Conservation (phyloP, 441 rosid species). For the Arabidopsis hybrid region DNA sequence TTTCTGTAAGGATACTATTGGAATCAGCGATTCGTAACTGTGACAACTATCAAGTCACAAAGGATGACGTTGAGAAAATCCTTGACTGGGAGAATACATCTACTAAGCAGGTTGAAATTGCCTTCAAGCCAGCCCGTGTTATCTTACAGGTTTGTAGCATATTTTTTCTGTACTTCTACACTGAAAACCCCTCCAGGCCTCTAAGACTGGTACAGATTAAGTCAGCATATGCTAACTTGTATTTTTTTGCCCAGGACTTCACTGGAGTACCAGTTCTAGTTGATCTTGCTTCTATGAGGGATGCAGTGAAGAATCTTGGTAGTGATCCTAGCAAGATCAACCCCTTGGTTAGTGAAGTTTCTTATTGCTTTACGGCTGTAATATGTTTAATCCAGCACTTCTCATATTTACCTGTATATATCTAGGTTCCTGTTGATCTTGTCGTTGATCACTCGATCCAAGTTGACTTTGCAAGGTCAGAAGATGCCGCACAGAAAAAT, state of each 20-base stretch:
- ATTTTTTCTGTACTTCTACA: neutral
- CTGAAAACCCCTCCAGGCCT: neutral
- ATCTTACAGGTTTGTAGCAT: conserved; percentile 55
- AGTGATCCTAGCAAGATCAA: conserved; percentile 68
- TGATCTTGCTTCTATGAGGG: conserved; percentile 75
- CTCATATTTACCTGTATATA: conserved; percentile 14
- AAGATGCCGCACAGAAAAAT: conserved; percentile 60
- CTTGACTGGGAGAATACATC: conserved; percentile 71
- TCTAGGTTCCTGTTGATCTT: conserved; percentile 71
- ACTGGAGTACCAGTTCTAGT: conserved; percentile 74
- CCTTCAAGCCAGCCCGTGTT: conserved; percentile 76
- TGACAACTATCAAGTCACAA: conserved; percentile 64
- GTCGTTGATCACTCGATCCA: conserved; percentile 76
- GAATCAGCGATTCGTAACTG: conserved; percentile 75
- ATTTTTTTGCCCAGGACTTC: conserved; percentile 52
- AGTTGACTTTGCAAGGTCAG: conserved; percentile 66
- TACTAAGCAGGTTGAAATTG: conserved; percentile 69
- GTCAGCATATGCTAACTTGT: neutral
- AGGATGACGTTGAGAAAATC: conserved; percentile 70
- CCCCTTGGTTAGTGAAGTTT: conserved; percentile 59
- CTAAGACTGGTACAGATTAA: neutral
- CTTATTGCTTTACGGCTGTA: neutral
- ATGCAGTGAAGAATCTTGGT: conserved; percentile 66
- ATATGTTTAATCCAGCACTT: conserved; percentile 7
- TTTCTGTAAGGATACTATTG: conserved; percentile 62